Percentiles rank a stretch among this genome's conserved stretches.
Evolutionary conservation across 179 eudicot genomes (phyloP).

Genomic region (Beta lomatogona): DNA sequence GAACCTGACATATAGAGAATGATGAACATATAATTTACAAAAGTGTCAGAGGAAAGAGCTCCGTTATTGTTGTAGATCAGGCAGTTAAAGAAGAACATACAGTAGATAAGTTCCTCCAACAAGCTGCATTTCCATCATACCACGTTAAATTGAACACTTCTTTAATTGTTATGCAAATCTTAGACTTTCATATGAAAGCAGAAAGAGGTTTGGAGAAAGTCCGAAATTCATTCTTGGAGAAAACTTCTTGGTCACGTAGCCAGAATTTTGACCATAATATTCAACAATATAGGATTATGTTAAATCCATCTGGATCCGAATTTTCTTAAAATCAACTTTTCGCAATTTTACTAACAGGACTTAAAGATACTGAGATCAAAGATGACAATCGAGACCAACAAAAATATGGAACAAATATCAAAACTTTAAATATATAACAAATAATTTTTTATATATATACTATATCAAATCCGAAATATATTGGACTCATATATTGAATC

Average conservation of each 20-base stretch:
- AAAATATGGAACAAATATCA: too few relatives aligned
- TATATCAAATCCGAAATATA: too few relatives aligned
- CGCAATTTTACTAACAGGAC: too few relatives aligned
- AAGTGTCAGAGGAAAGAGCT: slow-evolving; percentile 40
- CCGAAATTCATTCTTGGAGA: neutral
- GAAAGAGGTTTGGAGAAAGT: neutral
- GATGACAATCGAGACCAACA: too few relatives aligned
- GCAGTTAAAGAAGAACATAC: slow-evolving; percentile 51
- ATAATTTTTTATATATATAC: too few relatives aligned
- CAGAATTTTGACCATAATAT: slow-evolving; percentile 5
- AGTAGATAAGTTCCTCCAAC: slow-evolving; percentile 35
- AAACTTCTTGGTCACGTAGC: neutral
- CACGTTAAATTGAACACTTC: neutral
- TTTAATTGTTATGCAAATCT: neutral
- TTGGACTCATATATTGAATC: too few relatives aligned
- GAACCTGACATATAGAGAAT: slow-evolving; percentile 14
- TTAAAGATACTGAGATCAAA: too few relatives aligned
- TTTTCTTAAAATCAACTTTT: too few relatives aligned
- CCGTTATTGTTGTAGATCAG: slow-evolving; percentile 43
- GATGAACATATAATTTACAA: slow-evolving; percentile 43
- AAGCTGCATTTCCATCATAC: neutral
- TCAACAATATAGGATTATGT: neutral
- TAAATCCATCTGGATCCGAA: too few relatives aligned
- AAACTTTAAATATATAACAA: too few relatives aligned
- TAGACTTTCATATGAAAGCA: neutral